phyloP scores from a whole-genome alignment of 2,329 filamentous ascomycete species.

The Aspergillus oerlinghausenensis region DNA sequence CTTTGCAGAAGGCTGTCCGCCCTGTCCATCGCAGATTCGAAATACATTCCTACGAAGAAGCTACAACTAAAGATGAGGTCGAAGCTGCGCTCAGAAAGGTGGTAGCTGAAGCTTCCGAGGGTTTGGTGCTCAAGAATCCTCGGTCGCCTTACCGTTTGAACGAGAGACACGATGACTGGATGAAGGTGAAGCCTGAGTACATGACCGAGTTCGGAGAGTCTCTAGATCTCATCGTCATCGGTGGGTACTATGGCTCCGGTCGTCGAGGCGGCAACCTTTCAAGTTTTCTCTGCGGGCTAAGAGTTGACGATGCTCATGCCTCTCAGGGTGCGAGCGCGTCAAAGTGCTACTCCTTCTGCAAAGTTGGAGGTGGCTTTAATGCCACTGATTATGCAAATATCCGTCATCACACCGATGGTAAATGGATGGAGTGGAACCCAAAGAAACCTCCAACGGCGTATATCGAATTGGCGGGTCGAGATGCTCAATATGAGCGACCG shows the following conservation, averaged over 20 bases:
- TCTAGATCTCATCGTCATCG: constrained; percentile 82
- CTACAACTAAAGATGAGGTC: constrained; percentile 65
- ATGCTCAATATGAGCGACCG: constrained; percentile 70
- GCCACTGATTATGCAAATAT: constrained; percentile 81
- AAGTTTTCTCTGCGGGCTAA: constrained; percentile 84
- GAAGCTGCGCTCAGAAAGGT: constrained; percentile 76
- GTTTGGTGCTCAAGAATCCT: constrained; percentile 90
- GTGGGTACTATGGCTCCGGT: constrained; percentile 88
- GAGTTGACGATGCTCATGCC: constrained; percentile 66
- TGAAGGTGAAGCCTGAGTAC: constrained; percentile 98
- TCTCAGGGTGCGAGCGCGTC: constrained; percentile 54
- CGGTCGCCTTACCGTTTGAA: constrained; percentile 81
- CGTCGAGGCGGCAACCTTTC: constrained; percentile 76
- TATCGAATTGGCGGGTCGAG: constrained; percentile 76
- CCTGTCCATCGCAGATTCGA: constrained; percentile 73
- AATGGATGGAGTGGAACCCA: constrained; percentile 82
- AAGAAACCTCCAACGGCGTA: constrained; percentile 71
- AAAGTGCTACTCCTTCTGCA: constrained; percentile 92
- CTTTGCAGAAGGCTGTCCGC: constrained; percentile 66
- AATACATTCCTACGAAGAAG: constrained; percentile 67
- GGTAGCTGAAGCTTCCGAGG: constrained; percentile 81
- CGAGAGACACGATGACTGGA: constrained; percentile 90
- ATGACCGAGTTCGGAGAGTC: constrained; percentile 95
- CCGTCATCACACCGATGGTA: constrained; percentile 77
- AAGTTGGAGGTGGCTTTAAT: constrained; percentile 90